Percentiles rank a stretch among this genome's conserved stretches.
Conservation (phyloP, 164 flowering plant species). For the Litsea cubeba region DNA sequence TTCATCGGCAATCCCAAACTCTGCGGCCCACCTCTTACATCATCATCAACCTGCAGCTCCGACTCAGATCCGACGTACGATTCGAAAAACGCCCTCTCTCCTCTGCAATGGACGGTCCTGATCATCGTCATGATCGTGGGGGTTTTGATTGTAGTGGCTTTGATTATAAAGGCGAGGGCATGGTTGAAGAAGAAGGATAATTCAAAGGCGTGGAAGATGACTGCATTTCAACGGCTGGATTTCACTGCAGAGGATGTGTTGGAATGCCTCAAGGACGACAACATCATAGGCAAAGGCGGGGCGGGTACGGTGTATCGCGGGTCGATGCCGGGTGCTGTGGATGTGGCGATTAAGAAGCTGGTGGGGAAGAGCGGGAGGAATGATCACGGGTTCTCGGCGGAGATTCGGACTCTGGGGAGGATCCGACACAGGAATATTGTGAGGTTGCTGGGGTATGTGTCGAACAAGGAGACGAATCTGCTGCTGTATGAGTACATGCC, state of each 20-base stretch:
- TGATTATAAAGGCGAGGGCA: constrained; percentile 9
- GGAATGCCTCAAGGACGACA: constrained; percentile 79
- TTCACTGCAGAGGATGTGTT: constrained; percentile 76
- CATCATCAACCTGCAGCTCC: neutral
- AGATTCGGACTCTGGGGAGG: constrained; percentile 75
- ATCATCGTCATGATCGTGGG: constrained; percentile 21
- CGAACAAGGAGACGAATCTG: constrained; percentile 73
- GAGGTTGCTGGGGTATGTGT: constrained; percentile 68
- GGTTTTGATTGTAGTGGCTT: constrained; percentile 13
- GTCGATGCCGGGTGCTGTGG: constrained; percentile 56
- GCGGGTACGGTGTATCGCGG: constrained; percentile 93
- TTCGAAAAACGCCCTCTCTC: neutral
- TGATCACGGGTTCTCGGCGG: constrained; percentile 87
- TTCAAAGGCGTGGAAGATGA: constrained; percentile 66
- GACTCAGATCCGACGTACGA: neutral
- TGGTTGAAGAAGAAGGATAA: constrained; percentile 22
- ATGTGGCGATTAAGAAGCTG: constrained; percentile 74
- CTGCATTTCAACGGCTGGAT: constrained; percentile 65
- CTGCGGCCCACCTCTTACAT: constrained; percentile 31
- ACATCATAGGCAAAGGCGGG: constrained; percentile 91
- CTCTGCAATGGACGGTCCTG: constrained; percentile 14
- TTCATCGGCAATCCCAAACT: constrained; percentile 73
- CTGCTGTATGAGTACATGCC: constrained; percentile 92
- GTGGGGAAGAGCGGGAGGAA: constrained; percentile 36
- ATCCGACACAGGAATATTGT: constrained; percentile 90